Evolutionary conservation across 2,329 filamentous ascomycete genomes (phyloP).

Genomic region (Trichoderma gracile): DNA sequence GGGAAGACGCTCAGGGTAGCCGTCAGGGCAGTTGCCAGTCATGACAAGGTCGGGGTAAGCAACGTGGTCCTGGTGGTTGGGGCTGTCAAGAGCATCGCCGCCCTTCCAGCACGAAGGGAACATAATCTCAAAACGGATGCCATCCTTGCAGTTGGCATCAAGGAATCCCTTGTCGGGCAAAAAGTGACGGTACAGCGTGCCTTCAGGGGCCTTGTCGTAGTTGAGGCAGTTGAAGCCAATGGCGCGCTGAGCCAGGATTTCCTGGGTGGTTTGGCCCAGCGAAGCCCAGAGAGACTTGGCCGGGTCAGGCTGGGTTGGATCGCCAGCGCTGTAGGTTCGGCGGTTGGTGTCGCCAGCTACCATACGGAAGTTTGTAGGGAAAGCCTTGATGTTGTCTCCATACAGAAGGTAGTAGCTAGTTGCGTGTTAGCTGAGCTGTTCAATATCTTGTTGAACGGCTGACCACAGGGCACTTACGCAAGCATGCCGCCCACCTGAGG

Average conservation of each 20-base stretch:
- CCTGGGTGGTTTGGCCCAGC: slow-evolving; percentile 65
- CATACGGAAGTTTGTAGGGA: slow-evolving; percentile 79
- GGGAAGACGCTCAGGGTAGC: slow-evolving; percentile 66
- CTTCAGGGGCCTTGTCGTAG: slow-evolving; percentile 67
- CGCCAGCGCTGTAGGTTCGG: slow-evolving; percentile 68
- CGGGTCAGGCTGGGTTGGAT: slow-evolving; percentile 64
- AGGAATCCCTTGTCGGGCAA: slow-evolving; percentile 78
- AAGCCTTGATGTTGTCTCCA: slow-evolving; percentile 65
- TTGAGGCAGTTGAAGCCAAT: slow-evolving; percentile 95
- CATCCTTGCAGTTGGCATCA: slow-evolving; percentile 78
- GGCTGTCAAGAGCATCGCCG: slow-evolving; percentile 57
- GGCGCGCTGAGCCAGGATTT: slow-evolving; percentile 73
- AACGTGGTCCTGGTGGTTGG: slow-evolving; percentile 65
- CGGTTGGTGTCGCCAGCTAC: slow-evolving; percentile 70
- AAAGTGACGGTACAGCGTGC: slow-evolving; percentile 77
- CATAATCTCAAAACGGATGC: slow-evolving; percentile 79
- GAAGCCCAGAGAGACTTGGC: slow-evolving; percentile 69
- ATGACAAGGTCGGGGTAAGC: slow-evolving; percentile 78
- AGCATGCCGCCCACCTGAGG: slow-evolving; percentile 79
- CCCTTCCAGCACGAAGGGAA: slow-evolving; percentile 92
- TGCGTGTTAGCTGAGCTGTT: neutral
- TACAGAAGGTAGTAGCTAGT: slow-evolving; percentile 81
- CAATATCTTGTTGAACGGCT: too few relatives aligned
- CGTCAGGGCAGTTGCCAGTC: slow-evolving; percentile 71
- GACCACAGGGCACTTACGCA: slow-evolving; percentile 60